Evolutionary conservation across 345 rosid species (phyloP).

Genomic region (Pelargonium nanum): DNA sequence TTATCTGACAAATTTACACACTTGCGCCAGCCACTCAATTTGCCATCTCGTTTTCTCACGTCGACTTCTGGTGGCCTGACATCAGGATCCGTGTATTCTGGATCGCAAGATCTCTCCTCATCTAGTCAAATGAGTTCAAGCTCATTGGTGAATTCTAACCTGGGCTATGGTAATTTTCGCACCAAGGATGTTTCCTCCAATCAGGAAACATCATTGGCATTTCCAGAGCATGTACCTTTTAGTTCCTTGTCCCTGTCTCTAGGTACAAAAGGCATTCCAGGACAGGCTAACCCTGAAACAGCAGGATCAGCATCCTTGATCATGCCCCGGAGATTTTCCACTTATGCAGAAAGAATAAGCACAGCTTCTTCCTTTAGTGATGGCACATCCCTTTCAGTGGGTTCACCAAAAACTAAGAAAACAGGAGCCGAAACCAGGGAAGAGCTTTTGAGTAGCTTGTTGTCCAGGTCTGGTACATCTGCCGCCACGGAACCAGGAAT

Average conservation of each 20-base stretch:
- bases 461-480: constrained; percentile 47
- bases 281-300: constrained; percentile 41
- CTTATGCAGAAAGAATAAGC: constrained; percentile 83
- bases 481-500: constrained; percentile 37
- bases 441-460: constrained; percentile 47
- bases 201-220: constrained; percentile 41
- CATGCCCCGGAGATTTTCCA: constrained; percentile 54
- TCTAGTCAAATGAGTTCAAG: constrained; percentile 40
- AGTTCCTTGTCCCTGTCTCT: constrained; percentile 38
- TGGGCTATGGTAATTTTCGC: constrained; percentile 33
- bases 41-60: constrained; percentile 55
- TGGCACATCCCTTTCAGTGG: constrained; percentile 37
- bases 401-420: constrained; percentile 89
- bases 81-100: constrained; percentile 56
- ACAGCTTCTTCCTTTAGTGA: constrained; percentile 69
- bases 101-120: constrained; percentile 49
- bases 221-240: constrained; percentile 43
- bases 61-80: constrained; percentile 38
- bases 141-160: constrained; percentile 29
- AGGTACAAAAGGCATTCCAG: constrained; percentile 32
- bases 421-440: constrained; percentile 79
- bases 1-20: constrained; percentile 53
- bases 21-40: constrained; percentile 35
- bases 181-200: constrained; percentile 39
- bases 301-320: constrained; percentile 38